phyloP scores from a whole-genome alignment of 495 filamentous ascomycete species.

The Podospora pseudocomata region DNA sequence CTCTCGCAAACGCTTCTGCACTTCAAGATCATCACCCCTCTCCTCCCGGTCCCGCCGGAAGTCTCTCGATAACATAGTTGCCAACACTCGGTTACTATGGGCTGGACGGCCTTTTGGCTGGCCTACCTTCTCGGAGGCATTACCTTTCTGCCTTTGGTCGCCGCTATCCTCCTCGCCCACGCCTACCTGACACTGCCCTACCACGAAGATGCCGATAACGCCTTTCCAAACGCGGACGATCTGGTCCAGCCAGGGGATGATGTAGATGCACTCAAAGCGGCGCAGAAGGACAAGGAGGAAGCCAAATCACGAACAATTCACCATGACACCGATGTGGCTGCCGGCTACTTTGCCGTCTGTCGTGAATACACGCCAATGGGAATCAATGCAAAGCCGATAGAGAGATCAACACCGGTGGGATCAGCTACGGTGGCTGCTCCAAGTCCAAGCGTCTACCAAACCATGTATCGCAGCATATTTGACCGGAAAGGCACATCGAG shows the following conservation, averaged over 20 bases:
- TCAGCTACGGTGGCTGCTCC: conserved; percentile 61
- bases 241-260: conserved; percentile 51
- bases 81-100: conserved; percentile 52
- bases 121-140: conserved; percentile 86
- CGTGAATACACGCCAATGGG: conserved; percentile 88
- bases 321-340: conserved; percentile 78
- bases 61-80: background rate
- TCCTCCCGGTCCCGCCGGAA: background rate
- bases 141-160: conserved; percentile 77
- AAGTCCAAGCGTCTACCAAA: conserved; percentile 92
- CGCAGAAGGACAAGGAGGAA: conserved; percentile 45
- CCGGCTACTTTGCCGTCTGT: conserved; percentile 92
- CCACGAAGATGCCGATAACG: conserved; percentile 34
- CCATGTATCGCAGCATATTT: conserved; percentile 95
- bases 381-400: conserved; percentile 87
- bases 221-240: conserved; percentile 31
- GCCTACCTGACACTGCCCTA: conserved; percentile 65
- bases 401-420: conserved; percentile 77
- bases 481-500: conserved; percentile 65
- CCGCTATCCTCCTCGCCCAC: conserved; percentile 61
- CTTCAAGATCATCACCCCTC: background rate
- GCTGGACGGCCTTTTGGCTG: conserved; percentile 63
- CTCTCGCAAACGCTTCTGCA: conserved; percentile 7
- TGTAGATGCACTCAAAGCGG: conserved; percentile 42
- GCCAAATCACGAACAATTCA: conserved; percentile 41